Base-by-base conservation (phyloP, 2,329 filamentous ascomycete species). In the Iodosphaeria phyllophila region DNA sequence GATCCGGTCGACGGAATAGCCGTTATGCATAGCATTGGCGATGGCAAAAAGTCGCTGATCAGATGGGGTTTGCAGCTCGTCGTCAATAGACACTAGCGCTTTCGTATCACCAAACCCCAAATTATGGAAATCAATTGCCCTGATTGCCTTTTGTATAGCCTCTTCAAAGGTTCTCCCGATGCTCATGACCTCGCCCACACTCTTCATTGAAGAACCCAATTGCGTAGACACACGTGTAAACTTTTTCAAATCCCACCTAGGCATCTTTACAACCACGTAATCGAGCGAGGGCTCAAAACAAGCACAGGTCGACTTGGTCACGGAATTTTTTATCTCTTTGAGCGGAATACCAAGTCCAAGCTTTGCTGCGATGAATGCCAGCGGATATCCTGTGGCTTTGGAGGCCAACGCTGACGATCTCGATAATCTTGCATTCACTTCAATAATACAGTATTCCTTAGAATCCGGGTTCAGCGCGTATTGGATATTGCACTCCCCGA, bases 401-500 rank as follows among this genome's bases (percentile, higher is more conserved):
- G 89, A 95, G 13, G 86, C 86, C 34, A 98, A 60, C 10, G 89
- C 86, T 8, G 86, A 98, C 24, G 86, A 98, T 54, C 89, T 68
- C 25, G 86, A 98, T 30, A 98, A 60, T 64, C 86, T 76, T 24
- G 86, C 89, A 43, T 98, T 98, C 57, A 98, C 89, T 51, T 98
- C 89, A 44, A 98, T 98, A 37, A 98, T 93, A 61, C 89, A 93
- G 58, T 93, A 98, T 47, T 98, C 89, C 46, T 68, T 74, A 1
- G 84, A 93, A 50, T 84, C 80, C 3, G 89, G 89, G 55, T 98
- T 93, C 27, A 98, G 58, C 4, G 89, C 89, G 43, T 95, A 98
- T 50, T 98, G 89, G 33, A 98, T 93, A 53, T 98, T 98, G 56
- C 89, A 98, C 56, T 98, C 89, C 48, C 89, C 89, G 24, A 98